Conservation (phyloP, 192 early-diverging fungal species). For the Podila clonocystis region DNA sequence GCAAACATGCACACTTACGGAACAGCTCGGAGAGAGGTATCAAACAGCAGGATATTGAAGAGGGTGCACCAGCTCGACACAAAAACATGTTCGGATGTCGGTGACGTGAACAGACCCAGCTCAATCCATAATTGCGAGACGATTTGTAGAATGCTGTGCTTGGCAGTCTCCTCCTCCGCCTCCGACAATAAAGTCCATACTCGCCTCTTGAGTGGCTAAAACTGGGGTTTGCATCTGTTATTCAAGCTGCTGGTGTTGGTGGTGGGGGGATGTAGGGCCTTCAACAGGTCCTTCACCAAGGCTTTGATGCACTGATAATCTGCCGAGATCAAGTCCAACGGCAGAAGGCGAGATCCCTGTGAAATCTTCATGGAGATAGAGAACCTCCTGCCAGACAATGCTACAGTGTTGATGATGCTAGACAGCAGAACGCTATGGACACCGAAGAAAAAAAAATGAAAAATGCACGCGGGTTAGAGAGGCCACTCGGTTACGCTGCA, state of each 20-base stretch:
- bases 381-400: conserved; percentile 8
- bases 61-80: conserved; percentile 14
- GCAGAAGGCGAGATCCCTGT: conserved; percentile 20
- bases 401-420: conserved; percentile 19
- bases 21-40: conserved; percentile 8
- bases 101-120: conserved; percentile 7
- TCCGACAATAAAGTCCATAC: conserved; percentile 15
- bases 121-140: conserved; percentile 19
- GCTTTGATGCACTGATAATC: conserved; percentile 5
- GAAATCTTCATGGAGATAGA: conserved; percentile 12
- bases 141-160: conserved; percentile 10
- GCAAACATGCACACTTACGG: conserved; percentile 19
- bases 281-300: conserved; percentile 11
- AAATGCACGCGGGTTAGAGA: conserved; percentile 3
- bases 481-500: not conserved
- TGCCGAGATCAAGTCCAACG: conserved; percentile 7
- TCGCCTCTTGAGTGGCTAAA: conserved; percentile 13
- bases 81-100: conserved; percentile 17
- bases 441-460: not conserved
- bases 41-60: conserved; percentile 12
- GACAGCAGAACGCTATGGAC: conserved; percentile 18
- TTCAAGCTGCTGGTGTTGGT: conserved; percentile 9
- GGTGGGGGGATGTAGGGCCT: conserved; percentile 1
- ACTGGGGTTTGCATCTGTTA: conserved; percentile 14
- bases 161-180: conserved; percentile 3